These are phyloP conservation scores for Breviolum minutum DNA, from an alignment of 73 alveolate genomes.

Conservation along the genomic window DNA sequence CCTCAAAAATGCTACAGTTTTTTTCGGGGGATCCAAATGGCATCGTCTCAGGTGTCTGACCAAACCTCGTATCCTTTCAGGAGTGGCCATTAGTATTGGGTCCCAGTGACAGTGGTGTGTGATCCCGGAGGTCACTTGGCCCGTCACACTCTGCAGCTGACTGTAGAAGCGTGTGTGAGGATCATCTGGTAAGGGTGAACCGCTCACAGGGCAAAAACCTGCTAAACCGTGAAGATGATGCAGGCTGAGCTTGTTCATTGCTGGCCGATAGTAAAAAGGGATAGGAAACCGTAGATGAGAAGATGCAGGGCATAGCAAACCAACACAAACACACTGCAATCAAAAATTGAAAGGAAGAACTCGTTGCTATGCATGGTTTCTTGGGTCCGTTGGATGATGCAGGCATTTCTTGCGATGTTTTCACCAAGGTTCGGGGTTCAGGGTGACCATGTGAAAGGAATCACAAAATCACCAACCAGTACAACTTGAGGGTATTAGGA, in stretches of 20 bases:
- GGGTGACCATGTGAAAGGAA: too few relatives aligned
- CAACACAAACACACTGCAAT: neutral
- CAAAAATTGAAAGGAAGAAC: neutral
- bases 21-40: too few relatives aligned
- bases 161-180: constrained; percentile 47
- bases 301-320: neutral
- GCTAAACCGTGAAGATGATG: neutral
- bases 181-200: constrained; percentile 21
- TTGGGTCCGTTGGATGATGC: too few relatives aligned
- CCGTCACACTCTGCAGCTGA: constrained; percentile 2
- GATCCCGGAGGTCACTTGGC: neutral
- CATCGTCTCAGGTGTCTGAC: too few relatives aligned
- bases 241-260: neutral
- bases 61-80: neutral
- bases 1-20: too few relatives aligned
- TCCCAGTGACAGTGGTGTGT: constrained; percentile 24
- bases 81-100: neutral
- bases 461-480: too few relatives aligned
- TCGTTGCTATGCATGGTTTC: too few relatives aligned
- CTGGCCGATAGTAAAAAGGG: neutral
- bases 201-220: constrained; percentile 49
- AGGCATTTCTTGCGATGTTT: too few relatives aligned
- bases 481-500: too few relatives aligned
- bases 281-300: neutral
- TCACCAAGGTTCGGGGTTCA: too few relatives aligned